These are phyloP conservation scores for Arthrinium puccinioides DNA, from an alignment of 2,329 filamentous ascomycete species.

Conservation along the genomic window DNA sequence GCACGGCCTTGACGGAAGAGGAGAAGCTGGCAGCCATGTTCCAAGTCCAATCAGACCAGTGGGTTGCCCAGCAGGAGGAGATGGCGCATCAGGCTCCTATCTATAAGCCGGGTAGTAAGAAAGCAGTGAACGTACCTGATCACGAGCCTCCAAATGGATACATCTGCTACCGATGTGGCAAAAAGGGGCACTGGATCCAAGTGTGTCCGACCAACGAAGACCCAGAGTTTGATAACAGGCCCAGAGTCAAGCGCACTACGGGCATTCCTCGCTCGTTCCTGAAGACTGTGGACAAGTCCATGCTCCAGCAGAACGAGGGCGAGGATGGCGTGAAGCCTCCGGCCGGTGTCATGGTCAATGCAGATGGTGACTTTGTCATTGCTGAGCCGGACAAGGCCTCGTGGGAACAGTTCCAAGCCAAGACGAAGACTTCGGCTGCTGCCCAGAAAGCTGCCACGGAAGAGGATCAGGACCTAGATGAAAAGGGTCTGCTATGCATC, in stretches of 20 bases:
- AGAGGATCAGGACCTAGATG: constrained; percentile 79
- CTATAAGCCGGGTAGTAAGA: constrained; percentile 55
- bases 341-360: constrained; percentile 93
- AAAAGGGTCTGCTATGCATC: constrained; percentile 83
- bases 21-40: constrained; percentile 92
- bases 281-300: constrained; percentile 89
- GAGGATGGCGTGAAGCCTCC: constrained; percentile 62
- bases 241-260: constrained; percentile 90
- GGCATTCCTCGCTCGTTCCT: constrained; percentile 94
- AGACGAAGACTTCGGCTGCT: constrained; percentile 78
- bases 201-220: constrained; percentile 98
- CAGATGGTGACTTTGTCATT: constrained; percentile 95
- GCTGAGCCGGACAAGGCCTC: constrained; percentile 91
- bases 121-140: constrained; percentile 71
- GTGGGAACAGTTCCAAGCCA: constrained; percentile 96
- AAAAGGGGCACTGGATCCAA: constrained; percentile 99
- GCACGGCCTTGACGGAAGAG: constrained; percentile 80
- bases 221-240: constrained; percentile 87
- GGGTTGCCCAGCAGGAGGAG: constrained; percentile 87
- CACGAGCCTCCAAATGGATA: constrained; percentile 91
- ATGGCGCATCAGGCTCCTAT: constrained; percentile 72
- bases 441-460: constrained; percentile 70
- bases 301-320: constrained; percentile 69
- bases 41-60: constrained; percentile 80
- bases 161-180: constrained; percentile 90